Base-by-base conservation (phyloP, 2,329 filamentous ascomycete species). In the Pezicula neosporulosa region DNA sequence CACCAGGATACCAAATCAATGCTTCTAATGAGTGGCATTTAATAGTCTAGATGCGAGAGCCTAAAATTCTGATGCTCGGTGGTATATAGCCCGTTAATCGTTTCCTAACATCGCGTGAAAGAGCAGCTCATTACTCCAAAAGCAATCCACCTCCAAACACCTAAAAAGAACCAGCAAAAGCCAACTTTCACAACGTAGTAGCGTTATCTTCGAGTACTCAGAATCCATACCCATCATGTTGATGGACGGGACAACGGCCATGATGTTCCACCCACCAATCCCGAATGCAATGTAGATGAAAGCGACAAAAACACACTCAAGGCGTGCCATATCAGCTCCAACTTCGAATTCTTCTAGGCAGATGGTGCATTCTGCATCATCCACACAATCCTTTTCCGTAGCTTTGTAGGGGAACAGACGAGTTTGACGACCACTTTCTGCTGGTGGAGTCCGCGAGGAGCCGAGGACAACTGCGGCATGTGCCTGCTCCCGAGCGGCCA, bases 361-460 rank as follows among this genome's bases (percentile, higher is more conserved):
- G 47, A 87, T 86, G 5, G 81, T 85, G 63, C 83, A 86, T 67
- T 87, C 83, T 3, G 81, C 83, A 52, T 81, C 79, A 56, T 85
- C 80, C n/a, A 84, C 76, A 58, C 82, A 85, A 64, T 87, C 83
- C 69, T 86, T 87, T 61, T 86, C 83, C 9, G 82, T 86, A 2
- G 83, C 83, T 19, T 72, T 57, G 59, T 87, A 87, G 0, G 80
- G 78, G 56, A 86, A 83, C 73, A 86, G 82, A 47, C 81, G 81
- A 0, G 80, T 83, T 50, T 76, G 70, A 18, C 81, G 72, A 68
- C 62, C 9, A 67, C 67, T 19, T 65, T 65, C 44, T 59, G 63
- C 48, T 10, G 53, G 38, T 2, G 51, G 38, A 6, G 47, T 33
- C 30, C 52, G 50, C 3, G 51, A 44, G 5, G 49, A 39, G 3